Conservation (phyloP, 768 basidiomycete genomes). For the Sporobolomyces roseus region DNA sequence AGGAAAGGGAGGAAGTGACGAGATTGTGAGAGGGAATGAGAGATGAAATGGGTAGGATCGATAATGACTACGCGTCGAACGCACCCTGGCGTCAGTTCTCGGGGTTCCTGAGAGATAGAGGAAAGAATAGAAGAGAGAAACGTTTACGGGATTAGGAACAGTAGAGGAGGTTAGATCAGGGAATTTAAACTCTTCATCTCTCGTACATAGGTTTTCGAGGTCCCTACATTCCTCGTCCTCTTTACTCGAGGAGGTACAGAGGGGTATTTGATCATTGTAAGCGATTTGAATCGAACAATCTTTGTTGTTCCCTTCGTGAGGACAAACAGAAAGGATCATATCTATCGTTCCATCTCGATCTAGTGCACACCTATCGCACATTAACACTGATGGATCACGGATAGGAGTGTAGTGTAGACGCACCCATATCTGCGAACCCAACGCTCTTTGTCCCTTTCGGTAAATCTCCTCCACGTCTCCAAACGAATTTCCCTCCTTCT, state of each 20-base stretch:
- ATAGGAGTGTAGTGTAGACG: no score
- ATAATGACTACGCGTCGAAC: constrained; percentile 64
- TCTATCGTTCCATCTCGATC: constrained; percentile 97
- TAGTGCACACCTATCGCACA: constrained; percentile 29
- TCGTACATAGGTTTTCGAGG: constrained; percentile 73
- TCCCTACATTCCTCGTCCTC: constrained; percentile 61
- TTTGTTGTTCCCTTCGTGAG: not conserved
- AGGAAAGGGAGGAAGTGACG: constrained; percentile 66
- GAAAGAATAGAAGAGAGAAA: not conserved
- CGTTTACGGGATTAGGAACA: constrained; percentile 58
- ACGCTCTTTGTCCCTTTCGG: constrained; percentile 71
- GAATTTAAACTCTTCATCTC: constrained; percentile 76
- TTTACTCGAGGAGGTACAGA: constrained; percentile 56
- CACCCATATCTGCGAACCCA: constrained; percentile 86
- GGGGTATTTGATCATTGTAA: constrained; percentile 82
- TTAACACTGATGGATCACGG: no score
- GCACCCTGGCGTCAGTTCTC: no score
- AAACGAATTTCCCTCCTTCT: constrained; percentile 57
- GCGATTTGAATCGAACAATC: constrained; percentile 81
- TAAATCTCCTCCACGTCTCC: constrained; percentile 64
- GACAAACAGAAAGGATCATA: constrained; percentile 83
- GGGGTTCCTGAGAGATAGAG: not conserved
- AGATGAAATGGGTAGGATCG: constrained; percentile 60
- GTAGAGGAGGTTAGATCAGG: constrained; percentile 54
- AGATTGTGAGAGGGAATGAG: constrained; percentile 59